phyloP scores from a whole-genome alignment of 148 eudicot species.

The Rhododendron vialii region DNA sequence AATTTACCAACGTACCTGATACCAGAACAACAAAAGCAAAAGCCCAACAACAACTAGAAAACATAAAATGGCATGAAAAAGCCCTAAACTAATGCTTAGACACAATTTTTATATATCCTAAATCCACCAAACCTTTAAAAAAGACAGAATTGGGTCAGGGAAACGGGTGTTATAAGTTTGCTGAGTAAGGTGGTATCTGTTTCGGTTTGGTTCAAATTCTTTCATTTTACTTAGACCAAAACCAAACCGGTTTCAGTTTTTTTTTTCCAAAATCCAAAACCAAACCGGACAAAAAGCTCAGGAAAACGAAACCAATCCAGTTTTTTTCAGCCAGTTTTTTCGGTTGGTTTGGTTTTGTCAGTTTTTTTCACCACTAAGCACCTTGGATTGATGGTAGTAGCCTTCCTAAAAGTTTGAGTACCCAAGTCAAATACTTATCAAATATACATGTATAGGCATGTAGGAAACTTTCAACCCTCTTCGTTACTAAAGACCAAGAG shows the following conservation, averaged over 20 bases:
- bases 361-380: neutral
- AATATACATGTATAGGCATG: neutral
- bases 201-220: neutral
- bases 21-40: neutral
- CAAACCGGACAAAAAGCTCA: neutral
- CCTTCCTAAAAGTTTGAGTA: neutral
- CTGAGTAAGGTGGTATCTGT: neutral
- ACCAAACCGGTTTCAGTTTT: neutral
- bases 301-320: neutral
- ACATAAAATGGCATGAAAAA: neutral
- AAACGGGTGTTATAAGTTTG: neutral
- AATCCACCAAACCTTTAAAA: neutral
- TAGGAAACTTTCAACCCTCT: neutral
- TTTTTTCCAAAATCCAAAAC: neutral
- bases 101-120: neutral
- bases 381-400: neutral
- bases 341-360: neutral
- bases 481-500: neutral
- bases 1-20: neutral
- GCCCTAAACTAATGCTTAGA: neutral
- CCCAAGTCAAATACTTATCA: neutral
- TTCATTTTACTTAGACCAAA: neutral
- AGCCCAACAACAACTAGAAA: neutral
- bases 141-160: neutral
- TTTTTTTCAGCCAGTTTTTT: neutral